Evolutionary conservation across 345 rosid genomes (phyloP).

Genomic region (Lumnitzera racemosa): DNA sequence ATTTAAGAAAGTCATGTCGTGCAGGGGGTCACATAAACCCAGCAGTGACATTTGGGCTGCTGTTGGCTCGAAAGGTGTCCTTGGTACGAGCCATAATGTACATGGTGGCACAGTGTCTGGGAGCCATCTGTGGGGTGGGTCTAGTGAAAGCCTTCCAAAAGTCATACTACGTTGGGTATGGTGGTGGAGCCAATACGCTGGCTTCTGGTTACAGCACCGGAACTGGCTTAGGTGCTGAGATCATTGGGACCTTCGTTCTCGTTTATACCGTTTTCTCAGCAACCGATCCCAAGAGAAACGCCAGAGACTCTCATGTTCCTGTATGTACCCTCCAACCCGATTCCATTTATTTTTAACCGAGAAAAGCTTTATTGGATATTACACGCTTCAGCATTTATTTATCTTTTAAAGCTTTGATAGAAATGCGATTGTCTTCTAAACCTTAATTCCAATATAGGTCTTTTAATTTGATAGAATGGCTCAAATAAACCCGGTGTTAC

Average conservation of each 20-base stretch:
- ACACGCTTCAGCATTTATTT: too few species aligned
- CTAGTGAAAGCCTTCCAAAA: slow-evolving; percentile 20
- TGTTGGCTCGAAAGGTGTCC: slow-evolving; percentile 19
- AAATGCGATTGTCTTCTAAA: too few species aligned
- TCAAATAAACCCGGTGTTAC: too few species aligned
- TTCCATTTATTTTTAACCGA: not conserved
- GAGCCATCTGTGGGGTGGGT: slow-evolving; percentile 21
- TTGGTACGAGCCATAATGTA: slow-evolving; percentile 21
- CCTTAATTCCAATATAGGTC: too few species aligned
- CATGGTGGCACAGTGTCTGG: slow-evolving; percentile 22
- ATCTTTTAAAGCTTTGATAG: too few species aligned
- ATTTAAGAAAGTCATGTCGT: too few species aligned
- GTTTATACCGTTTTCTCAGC: slow-evolving; percentile 27
- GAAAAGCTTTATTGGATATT: too few species aligned
- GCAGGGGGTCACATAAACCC: slow-evolving; percentile 24
- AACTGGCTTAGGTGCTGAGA: slow-evolving; percentile 21
- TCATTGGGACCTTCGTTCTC: slow-evolving; percentile 23
- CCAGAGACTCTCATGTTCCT: slow-evolving; percentile 22
- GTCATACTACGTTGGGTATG: slow-evolving; percentile 9
- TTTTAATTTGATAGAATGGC: too few species aligned
- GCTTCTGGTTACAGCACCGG: slow-evolving; percentile 9
- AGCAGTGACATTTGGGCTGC: slow-evolving; percentile 20
- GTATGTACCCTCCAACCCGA: slow-evolving; percentile 2
- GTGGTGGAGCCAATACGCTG: slow-evolving; percentile 17
- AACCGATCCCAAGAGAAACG: slow-evolving; percentile 22